Base-by-base conservation (phyloP, 1,139 yeast genomes). In the Yamadazyma atmosphaerica region DNA sequence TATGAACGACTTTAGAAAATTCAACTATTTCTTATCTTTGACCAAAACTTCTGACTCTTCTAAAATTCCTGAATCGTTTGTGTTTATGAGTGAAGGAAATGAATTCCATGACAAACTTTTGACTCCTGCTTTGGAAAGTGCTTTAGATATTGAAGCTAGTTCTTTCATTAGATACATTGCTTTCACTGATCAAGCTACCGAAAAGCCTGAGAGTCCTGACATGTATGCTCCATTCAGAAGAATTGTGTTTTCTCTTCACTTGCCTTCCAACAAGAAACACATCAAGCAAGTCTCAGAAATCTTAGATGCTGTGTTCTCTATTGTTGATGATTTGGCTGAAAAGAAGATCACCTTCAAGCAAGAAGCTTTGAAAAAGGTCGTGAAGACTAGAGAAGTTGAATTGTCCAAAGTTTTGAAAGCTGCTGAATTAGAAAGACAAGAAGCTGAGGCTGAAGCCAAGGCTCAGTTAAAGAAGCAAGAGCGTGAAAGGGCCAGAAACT, bases 21-120 rank as follows among this genome's bases (percentile, higher is more conserved):
- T 77, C 45, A 83, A 86, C 66, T 92, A 88, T 67, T 90, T 69
- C 64, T 72, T 90, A 56, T 85, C 96, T 1, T 74, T 90, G 56
- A 87, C 98, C 50, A 86, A 79, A 54, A 88, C 96, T 29, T 56
- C 84, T 28, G 87, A 82, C 55, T 82, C 89, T 22, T 61, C 75
- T 22, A 73, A 76, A 51, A 69, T 90, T 52, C 96, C 97, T 34
- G 56, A 66, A 38, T 79, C 85, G 41, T 85, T 77, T 58, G 96
- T 89, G 16, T 87, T 81, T 65, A 90, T 92, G 98, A 74, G 87
- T 52, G 98, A 92, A 69, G 80, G 80, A 41, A 76, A 81, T 44
- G 98, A 90, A 59, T 72, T 87, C 63, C 88, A 83, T 52, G 88
- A 82, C 6, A 69, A 78, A 47, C 65, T 85, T 42, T 72, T 75